These are phyloP conservation scores for Neurospora sublineolata DNA, from an alignment of 495 filamentous ascomycete genomes.

Conservation along the genomic window DNA sequence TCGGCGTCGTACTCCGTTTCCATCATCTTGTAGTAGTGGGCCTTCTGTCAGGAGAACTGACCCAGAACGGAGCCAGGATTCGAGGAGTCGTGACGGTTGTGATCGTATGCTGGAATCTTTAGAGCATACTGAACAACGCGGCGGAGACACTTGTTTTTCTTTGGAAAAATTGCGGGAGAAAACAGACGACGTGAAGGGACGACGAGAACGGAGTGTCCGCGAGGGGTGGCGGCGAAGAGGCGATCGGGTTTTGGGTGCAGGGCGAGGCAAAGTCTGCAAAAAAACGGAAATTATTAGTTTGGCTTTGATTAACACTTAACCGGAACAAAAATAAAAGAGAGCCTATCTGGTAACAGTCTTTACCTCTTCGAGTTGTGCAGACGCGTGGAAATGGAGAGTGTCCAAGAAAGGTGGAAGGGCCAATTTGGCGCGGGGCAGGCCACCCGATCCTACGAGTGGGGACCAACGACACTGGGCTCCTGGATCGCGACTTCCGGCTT, in stretches of 20 bases:
- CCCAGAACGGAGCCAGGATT: not conserved
- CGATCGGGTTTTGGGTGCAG: not conserved
- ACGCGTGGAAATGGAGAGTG: not conserved
- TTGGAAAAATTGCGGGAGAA: not conserved
- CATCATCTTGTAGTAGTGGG: too few relatives aligned
- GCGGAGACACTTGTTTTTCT: not conserved
- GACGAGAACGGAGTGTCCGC: not conserved
- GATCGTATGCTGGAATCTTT: not conserved
- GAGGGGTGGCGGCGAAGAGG: not conserved
- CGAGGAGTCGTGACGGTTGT: not conserved
- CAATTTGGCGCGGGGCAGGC: not conserved
- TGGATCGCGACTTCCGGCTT: not conserved
- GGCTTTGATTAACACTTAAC: too few relatives aligned
- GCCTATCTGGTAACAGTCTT: not conserved
- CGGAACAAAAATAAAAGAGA: too few relatives aligned
- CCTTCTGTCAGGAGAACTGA: not conserved
- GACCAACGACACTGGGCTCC: not conserved
- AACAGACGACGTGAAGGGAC: not conserved
- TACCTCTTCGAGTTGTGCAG: not conserved
- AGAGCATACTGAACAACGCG: too few relatives aligned
- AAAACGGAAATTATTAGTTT: too few relatives aligned
- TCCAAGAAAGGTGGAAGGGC: not conserved
- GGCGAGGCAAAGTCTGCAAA: too few relatives aligned
- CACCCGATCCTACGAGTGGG: not conserved
- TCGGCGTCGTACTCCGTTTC: too few relatives aligned